Evolutionary conservation across 495 filamentous ascomycete species (phyloP).

Genomic region (Podospora sp.): DNA sequence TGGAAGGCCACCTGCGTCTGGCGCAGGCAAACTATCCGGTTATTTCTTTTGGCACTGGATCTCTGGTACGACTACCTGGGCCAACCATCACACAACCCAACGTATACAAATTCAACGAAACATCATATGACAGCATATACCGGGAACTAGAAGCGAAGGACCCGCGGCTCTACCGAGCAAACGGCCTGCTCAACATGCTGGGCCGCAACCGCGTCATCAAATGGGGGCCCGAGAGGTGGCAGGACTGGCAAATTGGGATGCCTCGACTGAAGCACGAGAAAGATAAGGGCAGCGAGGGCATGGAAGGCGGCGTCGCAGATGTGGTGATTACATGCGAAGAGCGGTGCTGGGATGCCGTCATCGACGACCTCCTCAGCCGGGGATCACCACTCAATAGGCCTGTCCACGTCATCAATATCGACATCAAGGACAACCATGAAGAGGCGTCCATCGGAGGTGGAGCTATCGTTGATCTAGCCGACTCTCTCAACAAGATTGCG

Average conservation of each 20-base stretch:
- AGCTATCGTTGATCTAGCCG: constrained; percentile 89
- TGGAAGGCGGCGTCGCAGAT: constrained; percentile 89
- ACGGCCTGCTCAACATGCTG: constrained; percentile 94
- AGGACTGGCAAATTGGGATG: constrained; percentile 90
- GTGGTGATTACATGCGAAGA: constrained; percentile 98
- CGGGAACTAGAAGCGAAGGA: constrained; percentile 84
- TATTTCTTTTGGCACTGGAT: constrained; percentile 97
- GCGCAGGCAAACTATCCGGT: constrained; percentile 86
- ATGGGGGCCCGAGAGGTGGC: constrained; percentile 95
- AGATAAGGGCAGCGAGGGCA: constrained; percentile 74
- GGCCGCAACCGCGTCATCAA: constrained; percentile 90
- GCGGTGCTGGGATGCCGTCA: constrained; percentile 96
- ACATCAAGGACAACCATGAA: constrained; percentile 98
- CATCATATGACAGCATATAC: constrained; percentile 91
- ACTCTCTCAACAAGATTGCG: constrained; percentile 82
- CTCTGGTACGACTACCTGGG: constrained; percentile 89
- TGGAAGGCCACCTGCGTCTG: constrained; percentile 95
- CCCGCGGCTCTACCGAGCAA: constrained; percentile 82
- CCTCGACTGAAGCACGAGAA: constrained; percentile 67
- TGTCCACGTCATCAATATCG: constrained; percentile 96
- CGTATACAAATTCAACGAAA: constrained; percentile 95
- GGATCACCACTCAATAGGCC: constrained; percentile 83
- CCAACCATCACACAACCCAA: constrained; percentile 91
- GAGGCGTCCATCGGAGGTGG: constrained; percentile 89
- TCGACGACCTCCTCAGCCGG: constrained; percentile 87